phyloP scores from a whole-genome alignment of 2,329 filamentous ascomycete species.

The Apiospora kogelbergensis region DNA sequence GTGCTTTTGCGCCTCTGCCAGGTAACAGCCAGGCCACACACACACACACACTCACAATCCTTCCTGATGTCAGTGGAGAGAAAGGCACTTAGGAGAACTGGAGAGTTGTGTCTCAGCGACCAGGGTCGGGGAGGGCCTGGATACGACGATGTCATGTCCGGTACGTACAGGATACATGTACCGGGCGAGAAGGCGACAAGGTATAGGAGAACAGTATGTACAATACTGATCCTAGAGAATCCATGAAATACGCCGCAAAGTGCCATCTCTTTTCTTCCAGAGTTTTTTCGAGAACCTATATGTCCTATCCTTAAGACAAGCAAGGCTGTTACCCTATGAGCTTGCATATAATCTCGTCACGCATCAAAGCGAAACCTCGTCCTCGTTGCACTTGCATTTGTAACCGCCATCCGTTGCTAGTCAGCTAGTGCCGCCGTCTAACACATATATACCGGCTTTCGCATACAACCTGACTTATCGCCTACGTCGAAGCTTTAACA shows the following conservation, averaged over 20 bases:
- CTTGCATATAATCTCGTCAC: conserved; percentile 26
- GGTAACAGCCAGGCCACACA: not conserved
- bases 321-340: conserved; percentile 20
- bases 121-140: not conserved
- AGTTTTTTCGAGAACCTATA: conserved; percentile 15
- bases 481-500: conserved; percentile 25
- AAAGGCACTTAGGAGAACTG: not conserved
- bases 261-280: conserved; percentile 4
- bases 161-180: not conserved
- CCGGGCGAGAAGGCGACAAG: not conserved
- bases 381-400: conserved; percentile 18
- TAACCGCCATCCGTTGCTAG: conserved; percentile 19
- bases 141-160: conserved; percentile 6
- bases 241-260: not conserved
- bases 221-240: not conserved
- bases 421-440: not conserved
- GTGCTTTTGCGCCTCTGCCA: not conserved
- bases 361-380: conserved; percentile 16
- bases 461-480: conserved; percentile 27
- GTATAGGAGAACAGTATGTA: not conserved
- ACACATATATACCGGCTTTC: conserved; percentile 14
- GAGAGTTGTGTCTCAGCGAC: not conserved
- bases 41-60: not conserved
- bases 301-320: conserved; percentile 22
- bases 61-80: conserved; percentile 4